These are phyloP conservation scores for Boletus coffeatus DNA, from an alignment of 1,284 basidiomycete species.

Conservation along the genomic window DNA sequence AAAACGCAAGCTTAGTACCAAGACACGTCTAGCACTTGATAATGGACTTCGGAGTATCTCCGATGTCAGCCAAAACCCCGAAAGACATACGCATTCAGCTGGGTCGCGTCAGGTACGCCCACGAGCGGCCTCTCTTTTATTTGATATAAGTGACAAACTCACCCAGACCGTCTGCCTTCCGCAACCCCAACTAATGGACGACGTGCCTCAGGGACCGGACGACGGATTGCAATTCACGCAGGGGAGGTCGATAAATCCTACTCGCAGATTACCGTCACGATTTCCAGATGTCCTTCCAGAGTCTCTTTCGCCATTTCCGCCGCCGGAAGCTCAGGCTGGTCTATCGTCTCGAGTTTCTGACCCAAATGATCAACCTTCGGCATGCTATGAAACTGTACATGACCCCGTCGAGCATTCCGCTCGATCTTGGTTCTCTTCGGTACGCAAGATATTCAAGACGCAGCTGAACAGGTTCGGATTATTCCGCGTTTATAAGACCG, in stretches of 20 bases:
- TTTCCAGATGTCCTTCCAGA: neutral
- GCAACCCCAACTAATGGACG: neutral
- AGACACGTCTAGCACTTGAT: neutral
- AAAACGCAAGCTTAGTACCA: neutral
- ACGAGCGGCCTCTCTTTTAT: neutral
- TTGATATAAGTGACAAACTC: neutral
- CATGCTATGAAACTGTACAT: neutral
- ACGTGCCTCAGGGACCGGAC: neutral
- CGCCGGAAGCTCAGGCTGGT: neutral
- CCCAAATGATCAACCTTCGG: neutral
- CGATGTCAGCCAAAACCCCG: too few species aligned
- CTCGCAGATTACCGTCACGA: neutral
- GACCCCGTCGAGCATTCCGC: neutral
- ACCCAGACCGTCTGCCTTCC: neutral
- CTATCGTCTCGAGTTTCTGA: neutral
- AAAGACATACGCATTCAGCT: neutral
- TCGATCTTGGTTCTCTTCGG: neutral
- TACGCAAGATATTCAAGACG: neutral
- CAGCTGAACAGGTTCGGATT: constrained; percentile 3
- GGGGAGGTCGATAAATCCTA: neutral
- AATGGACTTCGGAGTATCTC: neutral
- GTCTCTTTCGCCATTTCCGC: neutral
- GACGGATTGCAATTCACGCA: neutral
- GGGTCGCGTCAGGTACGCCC: neutral
- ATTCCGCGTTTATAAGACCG: neutral